These are phyloP conservation scores for Rhododendron kiyosumense DNA, from an alignment of 148 eudicot genomes.

Conservation along the genomic window DNA sequence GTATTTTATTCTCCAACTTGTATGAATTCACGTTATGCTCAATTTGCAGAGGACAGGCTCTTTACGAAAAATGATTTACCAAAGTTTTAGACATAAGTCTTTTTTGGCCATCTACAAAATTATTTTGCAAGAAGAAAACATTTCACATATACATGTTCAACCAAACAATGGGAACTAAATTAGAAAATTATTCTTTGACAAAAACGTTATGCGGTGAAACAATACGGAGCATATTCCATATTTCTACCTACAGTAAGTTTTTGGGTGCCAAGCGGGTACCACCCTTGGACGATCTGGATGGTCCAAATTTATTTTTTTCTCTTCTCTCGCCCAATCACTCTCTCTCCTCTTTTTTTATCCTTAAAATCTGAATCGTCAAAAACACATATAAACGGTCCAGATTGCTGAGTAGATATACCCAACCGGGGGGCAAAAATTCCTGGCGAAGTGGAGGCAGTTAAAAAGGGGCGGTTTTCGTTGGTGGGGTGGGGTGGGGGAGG, in stretches of 20 bases:
- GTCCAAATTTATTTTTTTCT: too few relatives aligned
- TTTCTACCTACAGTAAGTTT: too few relatives aligned
- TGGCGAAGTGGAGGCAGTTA: neutral
- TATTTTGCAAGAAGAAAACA: neutral
- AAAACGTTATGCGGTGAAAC: neutral
- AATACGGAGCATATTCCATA: neutral
- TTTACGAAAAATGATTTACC: neutral
- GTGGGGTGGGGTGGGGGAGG: neutral
- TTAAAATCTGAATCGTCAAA: too few relatives aligned
- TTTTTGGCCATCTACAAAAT: neutral
- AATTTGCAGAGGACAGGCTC: neutral
- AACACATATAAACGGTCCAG: too few relatives aligned
- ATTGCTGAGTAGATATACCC: too few relatives aligned
- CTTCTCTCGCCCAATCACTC: too few relatives aligned
- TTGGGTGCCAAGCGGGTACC: too few relatives aligned
- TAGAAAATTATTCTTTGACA: neutral
- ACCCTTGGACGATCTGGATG: accelerated
- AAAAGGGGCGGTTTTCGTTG: neutral
- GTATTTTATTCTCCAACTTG: too few relatives aligned
- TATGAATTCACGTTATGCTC: too few relatives aligned
- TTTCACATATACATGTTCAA: neutral
- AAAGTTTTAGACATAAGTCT: neutral
- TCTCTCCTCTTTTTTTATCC: too few relatives aligned
- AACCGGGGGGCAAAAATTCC: too few relatives aligned
- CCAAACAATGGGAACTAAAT: too few relatives aligned